Evolutionary conservation across 2,329 filamentous ascomycete genomes (phyloP).

Genomic region (Tolypocladium album): DNA sequence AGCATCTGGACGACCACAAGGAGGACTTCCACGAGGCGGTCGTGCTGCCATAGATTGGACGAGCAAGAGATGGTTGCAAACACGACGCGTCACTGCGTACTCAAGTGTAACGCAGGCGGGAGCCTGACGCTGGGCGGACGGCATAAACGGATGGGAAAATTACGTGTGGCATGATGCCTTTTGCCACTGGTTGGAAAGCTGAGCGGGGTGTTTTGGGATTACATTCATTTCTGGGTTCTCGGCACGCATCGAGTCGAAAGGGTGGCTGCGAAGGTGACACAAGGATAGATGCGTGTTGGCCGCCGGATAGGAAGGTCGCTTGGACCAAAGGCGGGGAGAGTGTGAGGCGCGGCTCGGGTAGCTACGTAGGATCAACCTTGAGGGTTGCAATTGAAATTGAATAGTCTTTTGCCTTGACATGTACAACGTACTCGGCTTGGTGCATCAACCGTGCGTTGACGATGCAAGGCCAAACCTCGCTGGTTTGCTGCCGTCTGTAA

Average conservation of each 20-base stretch:
- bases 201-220: background rate
- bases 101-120: background rate
- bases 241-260: background rate
- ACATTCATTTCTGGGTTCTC: background rate
- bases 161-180: background rate
- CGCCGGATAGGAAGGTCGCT: background rate
- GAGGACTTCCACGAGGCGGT: slow-evolving; percentile 41
- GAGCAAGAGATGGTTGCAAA: background rate
- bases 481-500: background rate
- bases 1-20: slow-evolving; percentile 45
- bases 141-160: background rate
- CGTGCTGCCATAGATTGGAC: slow-evolving; percentile 7
- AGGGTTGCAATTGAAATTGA: background rate
- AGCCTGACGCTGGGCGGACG: background rate
- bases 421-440: background rate
- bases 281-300: background rate
- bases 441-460: background rate
- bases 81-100: background rate
- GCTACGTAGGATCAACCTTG: background rate
- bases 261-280: background rate
- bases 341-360: background rate
- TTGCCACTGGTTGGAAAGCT: background rate
- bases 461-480: background rate
- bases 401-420: background rate
- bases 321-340: background rate